phyloP scores from a whole-genome alignment of 768 basidiomycete genomes.

The Butyriboletus loyo region DNA sequence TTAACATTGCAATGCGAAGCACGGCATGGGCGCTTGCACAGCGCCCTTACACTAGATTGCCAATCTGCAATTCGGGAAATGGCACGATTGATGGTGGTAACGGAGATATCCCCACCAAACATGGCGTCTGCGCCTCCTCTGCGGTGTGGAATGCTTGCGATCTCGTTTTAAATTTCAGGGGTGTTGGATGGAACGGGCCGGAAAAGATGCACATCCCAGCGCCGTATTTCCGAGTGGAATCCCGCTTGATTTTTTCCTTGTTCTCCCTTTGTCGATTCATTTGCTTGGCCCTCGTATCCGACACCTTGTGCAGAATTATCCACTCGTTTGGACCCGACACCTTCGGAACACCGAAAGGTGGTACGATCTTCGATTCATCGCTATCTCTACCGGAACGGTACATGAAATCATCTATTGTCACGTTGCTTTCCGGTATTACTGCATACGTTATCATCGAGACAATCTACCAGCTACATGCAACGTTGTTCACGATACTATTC shows the following conservation, averaged over 20 bases:
- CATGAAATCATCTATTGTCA: conserved; percentile 43
- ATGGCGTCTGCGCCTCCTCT: background rate
- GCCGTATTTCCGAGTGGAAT: conserved; percentile 16
- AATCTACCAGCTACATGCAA: conserved; percentile 39
- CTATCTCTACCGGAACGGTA: conserved; percentile 34
- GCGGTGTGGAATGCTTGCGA: conserved; percentile 31
- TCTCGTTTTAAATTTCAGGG: conserved; percentile 22
- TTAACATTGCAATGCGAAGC: conserved; percentile 23
- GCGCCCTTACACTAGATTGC: conserved; percentile 12
- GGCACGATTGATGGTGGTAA: background rate
- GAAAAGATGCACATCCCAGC: conserved; percentile 11
- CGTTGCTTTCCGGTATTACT: conserved; percentile 39
- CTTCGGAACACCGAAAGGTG: conserved; percentile 34
- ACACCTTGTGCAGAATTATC: background rate
- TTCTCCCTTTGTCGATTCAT: conserved; percentile 12
- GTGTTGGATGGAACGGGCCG: conserved; percentile 27
- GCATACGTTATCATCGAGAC: conserved; percentile 46
- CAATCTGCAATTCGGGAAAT: conserved; percentile 2
- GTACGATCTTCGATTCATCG: conserved; percentile 37
- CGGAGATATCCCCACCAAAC: background rate
- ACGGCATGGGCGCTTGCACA: conserved; percentile 19
- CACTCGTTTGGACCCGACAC: conserved; percentile 38
- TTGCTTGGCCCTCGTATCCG: conserved; percentile 4
- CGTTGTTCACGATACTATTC: conserved; percentile 46
- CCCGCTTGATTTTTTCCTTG: conserved; percentile 15